phyloP scores from a whole-genome alignment of 2,329 filamentous ascomycete genomes.

The Cladobotryum mycophilum region DNA sequence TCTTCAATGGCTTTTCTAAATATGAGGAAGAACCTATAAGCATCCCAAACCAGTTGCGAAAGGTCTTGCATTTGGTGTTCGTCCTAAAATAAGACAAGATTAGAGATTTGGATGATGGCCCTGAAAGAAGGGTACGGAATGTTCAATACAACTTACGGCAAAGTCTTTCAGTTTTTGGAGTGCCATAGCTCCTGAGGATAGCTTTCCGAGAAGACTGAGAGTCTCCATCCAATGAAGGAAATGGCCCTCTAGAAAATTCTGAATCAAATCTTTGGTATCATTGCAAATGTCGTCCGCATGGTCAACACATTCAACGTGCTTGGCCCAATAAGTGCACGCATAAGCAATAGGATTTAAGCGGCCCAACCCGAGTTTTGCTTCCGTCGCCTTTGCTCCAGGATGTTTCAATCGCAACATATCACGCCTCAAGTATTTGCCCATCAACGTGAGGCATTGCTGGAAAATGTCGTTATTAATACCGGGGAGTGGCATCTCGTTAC shows the following conservation, averaged over 20 bases:
- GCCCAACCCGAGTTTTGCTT: slow-evolving; percentile 1
- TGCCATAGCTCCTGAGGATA: slow-evolving; percentile 15
- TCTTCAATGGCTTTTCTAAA: slow-evolving; percentile 20
- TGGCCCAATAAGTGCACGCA: slow-evolving; percentile 17
- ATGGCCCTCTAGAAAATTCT: slow-evolving; percentile 28
- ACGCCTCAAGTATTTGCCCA: neutral
- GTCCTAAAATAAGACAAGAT: neutral
- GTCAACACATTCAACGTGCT: slow-evolving; percentile 6
- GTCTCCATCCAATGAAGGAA: slow-evolving; percentile 39
- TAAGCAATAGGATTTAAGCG: slow-evolving; percentile 11
- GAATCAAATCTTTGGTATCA: slow-evolving; percentile 17
- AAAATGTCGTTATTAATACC: neutral
- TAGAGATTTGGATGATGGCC: neutral
- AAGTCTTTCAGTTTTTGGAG: slow-evolving; percentile 10
- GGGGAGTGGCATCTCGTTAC: neutral
- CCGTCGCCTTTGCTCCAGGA: neutral
- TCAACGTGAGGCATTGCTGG: slow-evolving; percentile 6
- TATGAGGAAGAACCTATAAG: slow-evolving; percentile 21
- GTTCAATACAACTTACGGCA: neutral
- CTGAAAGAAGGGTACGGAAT: neutral
- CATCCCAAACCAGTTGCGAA: slow-evolving; percentile 19
- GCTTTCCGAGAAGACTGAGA: slow-evolving; percentile 27
- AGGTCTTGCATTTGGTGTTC: neutral
- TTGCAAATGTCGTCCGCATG: neutral
- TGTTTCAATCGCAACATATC: slow-evolving; percentile 18